Percentiles rank a stretch among this genome's conserved stretches.
phyloP scores from a whole-genome alignment of 192 early-diverging fungal species.

The Backusella morwellensis region DNA sequence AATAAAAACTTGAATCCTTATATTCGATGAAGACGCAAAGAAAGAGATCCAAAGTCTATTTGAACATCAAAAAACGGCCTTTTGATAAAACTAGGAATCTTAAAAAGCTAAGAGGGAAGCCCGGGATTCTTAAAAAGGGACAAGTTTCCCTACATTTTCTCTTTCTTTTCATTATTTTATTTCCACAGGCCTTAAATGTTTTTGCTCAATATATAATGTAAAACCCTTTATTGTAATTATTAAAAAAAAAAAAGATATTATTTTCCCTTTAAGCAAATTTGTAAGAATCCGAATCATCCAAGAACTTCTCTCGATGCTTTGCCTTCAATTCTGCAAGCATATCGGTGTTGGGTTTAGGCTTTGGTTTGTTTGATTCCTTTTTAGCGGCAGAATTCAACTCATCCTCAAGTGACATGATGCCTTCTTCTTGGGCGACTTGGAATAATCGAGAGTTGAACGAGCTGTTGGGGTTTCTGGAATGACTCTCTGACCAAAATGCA shows the following conservation, averaged over 20 bases:
- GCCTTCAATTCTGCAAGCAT: constrained; percentile 13
- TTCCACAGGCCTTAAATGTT: too few species aligned
- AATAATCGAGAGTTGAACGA: not conserved
- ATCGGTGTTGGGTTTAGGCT: not conserved
- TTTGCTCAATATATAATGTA: too few species aligned
- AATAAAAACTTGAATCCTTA: too few species aligned
- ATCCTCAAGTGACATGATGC: not conserved
- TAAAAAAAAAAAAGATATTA: not conserved
- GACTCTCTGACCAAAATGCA: not conserved
- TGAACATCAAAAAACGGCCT: too few species aligned
- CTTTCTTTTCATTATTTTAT: not conserved
- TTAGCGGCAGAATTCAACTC: not conserved
- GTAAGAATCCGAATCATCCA: constrained; percentile 12
- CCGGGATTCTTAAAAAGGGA: too few species aligned
- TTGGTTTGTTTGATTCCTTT: not conserved
- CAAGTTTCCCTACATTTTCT: not conserved
- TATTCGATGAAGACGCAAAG: too few species aligned
- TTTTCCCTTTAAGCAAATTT: constrained; percentile 8
- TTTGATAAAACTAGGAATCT: too few species aligned
- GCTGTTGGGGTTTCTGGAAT: not conserved
- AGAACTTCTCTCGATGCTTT: not conserved
- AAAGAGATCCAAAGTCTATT: too few species aligned
- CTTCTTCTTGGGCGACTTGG: not conserved
- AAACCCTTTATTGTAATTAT: too few species aligned
- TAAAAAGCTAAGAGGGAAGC: too few species aligned